phyloP scores from a whole-genome alignment of 768 basidiomycete species.

The Tylopilus sp. region DNA sequence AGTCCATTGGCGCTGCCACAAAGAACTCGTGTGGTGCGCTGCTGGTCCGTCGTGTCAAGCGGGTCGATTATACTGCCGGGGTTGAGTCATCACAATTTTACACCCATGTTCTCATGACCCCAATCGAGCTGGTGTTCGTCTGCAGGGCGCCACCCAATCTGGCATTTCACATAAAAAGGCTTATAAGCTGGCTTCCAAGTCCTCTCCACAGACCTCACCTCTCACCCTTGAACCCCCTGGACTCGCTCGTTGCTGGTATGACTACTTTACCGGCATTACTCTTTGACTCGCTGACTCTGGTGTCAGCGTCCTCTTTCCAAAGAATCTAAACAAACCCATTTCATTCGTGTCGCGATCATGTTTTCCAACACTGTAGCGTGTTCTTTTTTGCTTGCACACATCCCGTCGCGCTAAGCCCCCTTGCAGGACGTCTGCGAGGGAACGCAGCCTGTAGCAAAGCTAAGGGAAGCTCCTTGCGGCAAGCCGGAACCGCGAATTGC shows the following conservation, averaged over 20 bases:
- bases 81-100: too few relatives aligned
- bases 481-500: not conserved
- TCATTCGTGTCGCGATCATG: slow-evolving; percentile 4
- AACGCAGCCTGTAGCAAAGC: not conserved
- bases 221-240: not conserved
- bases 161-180: too few relatives aligned
- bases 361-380: not conserved
- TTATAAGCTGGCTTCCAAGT: too few relatives aligned
- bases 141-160: too few relatives aligned
- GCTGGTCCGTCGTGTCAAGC: too few relatives aligned
- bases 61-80: too few relatives aligned
- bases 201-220: not conserved
- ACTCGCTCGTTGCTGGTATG: slow-evolving; percentile 6
- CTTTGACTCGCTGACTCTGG: not conserved
- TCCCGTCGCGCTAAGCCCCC: slow-evolving; percentile 1
- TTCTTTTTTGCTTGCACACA: not conserved
- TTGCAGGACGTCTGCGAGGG: slow-evolving; percentile 1
- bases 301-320: not conserved
- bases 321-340: too few relatives aligned
- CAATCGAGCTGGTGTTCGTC: too few relatives aligned
- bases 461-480: slow-evolving; percentile 3
- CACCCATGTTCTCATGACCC: too few relatives aligned
- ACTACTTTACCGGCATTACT: not conserved
- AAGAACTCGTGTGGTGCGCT: too few relatives aligned
- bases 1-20: too few relatives aligned